Percentiles rank a stretch among this genome's conserved stretches.
phyloP scores from a whole-genome alignment of 305 asterid genomes.

The Solanum aculeatissimum region DNA sequence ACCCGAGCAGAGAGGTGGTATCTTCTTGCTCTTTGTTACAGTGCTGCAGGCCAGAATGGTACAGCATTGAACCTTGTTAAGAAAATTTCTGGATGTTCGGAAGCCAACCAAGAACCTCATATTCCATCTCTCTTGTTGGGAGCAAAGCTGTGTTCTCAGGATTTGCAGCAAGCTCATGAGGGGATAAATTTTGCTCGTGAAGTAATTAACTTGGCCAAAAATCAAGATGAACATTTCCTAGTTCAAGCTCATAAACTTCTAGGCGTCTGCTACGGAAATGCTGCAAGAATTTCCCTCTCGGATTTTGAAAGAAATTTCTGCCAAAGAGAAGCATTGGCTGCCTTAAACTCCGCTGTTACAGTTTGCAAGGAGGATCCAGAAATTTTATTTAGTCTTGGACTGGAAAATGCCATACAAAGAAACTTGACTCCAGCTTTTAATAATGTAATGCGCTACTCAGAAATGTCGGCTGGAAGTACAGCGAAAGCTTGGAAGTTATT shows the following conservation, averaged over 20 bases:
- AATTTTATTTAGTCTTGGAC: conserved; percentile 38
- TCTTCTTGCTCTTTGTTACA: conserved; percentile 77
- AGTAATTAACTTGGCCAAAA: conserved; percentile 18
- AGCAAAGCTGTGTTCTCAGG: conserved; percentile 63
- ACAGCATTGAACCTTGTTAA: conserved; percentile 55
- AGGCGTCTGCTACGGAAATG: conserved; percentile 73
- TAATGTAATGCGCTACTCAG: conserved; percentile 39
- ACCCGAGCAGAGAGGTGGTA: conserved; percentile 71
- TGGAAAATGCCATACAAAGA: conserved; percentile 66
- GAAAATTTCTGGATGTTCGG: conserved; percentile 50
- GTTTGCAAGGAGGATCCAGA: conserved; percentile 44
- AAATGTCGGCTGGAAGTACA: conserved; percentile 42
- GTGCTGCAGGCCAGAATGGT: conserved; percentile 53
- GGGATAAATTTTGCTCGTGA: conserved; percentile 52
- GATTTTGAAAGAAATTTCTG: conserved; percentile 47
- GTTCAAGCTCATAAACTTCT: conserved; percentile 59
- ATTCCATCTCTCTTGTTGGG: conserved; percentile 60
- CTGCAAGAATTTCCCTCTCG: conserved; percentile 46
- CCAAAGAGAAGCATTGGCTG: conserved; percentile 40
- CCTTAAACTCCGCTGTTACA: conserved; percentile 25
- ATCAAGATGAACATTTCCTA: conserved; percentile 34
- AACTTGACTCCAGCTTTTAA: conserved; percentile 54
- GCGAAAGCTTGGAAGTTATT: conserved; percentile 60
- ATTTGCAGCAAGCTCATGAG: conserved; percentile 29
- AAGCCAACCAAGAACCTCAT: conserved; percentile 33